phyloP scores from a whole-genome alignment of 371 early-diverging fungal species.

The Mortierella sp. region DNA sequence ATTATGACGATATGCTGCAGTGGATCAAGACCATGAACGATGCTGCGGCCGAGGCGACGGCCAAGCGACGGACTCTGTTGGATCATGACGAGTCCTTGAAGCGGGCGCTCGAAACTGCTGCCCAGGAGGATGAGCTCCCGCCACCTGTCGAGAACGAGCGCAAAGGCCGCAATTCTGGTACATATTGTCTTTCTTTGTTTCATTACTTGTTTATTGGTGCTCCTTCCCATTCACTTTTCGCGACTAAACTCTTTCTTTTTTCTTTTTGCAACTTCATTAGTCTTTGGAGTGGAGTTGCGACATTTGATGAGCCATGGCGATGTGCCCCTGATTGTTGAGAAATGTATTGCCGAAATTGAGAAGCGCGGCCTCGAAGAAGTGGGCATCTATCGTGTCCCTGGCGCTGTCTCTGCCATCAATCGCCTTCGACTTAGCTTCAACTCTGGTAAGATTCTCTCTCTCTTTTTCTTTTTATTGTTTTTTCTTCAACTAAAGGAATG shows the following conservation, averaged over 20 bases:
- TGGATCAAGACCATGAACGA: slow-evolving; percentile 83
- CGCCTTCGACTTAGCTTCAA: slow-evolving; percentile 75
- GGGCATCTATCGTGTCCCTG: slow-evolving; percentile 88
- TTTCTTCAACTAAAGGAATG: neutral
- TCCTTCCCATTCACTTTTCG: neutral
- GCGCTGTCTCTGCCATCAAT: slow-evolving; percentile 76
- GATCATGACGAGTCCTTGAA: slow-evolving; percentile 36
- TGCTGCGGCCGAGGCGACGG: slow-evolving; percentile 83
- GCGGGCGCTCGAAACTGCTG: slow-evolving; percentile 8
- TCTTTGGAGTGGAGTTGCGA: slow-evolving; percentile 77
- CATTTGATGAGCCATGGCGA: slow-evolving; percentile 72
- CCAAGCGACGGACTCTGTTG: slow-evolving; percentile 63
- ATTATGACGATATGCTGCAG: slow-evolving; percentile 79
- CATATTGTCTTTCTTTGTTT: neutral
- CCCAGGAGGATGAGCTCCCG: slow-evolving; percentile 19
- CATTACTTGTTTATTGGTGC: no score
- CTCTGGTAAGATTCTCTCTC: slow-evolving; percentile 54
- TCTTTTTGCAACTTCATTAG: slow-evolving; percentile 15
- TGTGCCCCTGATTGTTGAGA: slow-evolving; percentile 73
- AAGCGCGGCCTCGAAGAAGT: slow-evolving; percentile 85
- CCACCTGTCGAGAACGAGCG: slow-evolving; percentile 23
- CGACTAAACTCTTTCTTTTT: neutral
- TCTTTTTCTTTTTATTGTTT: neutral
- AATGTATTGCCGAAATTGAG: slow-evolving; percentile 85
- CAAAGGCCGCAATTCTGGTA: slow-evolving; percentile 55